Conservation (phyloP, 495 filamentous ascomycete species). For the Podospora conica region DNA sequence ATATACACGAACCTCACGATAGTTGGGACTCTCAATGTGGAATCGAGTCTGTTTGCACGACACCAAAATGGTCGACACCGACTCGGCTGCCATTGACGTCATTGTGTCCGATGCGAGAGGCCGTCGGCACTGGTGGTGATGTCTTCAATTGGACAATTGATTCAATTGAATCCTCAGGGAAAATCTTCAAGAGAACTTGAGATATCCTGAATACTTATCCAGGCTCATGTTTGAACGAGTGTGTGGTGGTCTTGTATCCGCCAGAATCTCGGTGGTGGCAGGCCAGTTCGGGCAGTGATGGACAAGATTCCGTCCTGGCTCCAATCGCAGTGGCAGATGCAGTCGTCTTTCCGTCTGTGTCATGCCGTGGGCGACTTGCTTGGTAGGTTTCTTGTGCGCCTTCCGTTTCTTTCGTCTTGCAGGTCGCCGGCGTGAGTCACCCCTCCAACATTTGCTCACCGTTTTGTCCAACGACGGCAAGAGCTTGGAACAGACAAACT, state of each 20-base stretch:
- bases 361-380: neutral
- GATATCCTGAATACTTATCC: neutral
- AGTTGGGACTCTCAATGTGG: constrained; percentile 47
- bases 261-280: neutral
- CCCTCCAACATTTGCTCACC: neutral
- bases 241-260: neutral
- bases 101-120: constrained; percentile 25
- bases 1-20: constrained; percentile 39
- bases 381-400: neutral
- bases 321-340: too few species aligned
- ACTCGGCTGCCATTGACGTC: constrained; percentile 44
- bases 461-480: neutral
- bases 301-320: too few species aligned
- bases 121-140: neutral
- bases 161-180: neutral
- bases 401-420: neutral
- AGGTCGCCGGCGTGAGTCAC: neutral
- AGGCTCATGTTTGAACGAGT: neutral
- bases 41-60: constrained; percentile 55
- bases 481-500: too few species aligned
- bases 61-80: constrained; percentile 43
- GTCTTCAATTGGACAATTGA: neutral
- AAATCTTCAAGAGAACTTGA: neutral
- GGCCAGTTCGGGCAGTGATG: neutral
- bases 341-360: neutral